phyloP scores from a whole-genome alignment of 1,139 yeast species.

The Candida sp. region DNA sequence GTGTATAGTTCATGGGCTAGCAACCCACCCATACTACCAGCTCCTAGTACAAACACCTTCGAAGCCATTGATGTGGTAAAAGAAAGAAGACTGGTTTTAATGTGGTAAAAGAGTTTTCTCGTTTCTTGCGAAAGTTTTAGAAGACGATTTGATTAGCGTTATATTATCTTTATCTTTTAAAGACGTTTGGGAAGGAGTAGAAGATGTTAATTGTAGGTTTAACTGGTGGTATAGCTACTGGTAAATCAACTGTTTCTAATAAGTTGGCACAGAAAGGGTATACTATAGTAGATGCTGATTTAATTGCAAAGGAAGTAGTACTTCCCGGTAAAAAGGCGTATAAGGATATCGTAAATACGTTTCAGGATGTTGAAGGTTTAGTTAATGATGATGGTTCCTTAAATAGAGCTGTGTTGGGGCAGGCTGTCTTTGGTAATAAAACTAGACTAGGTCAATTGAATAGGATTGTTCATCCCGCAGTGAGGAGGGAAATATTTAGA shows the following conservation, averaged over 20 bases:
- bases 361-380: conserved; percentile 56
- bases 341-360: conserved; percentile 57
- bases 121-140: too few species aligned
- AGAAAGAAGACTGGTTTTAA: not conserved
- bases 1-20: conserved; percentile 35
- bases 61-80: conserved; percentile 5
- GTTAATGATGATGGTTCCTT: conserved; percentile 49
- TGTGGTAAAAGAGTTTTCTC: not conserved
- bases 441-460: conserved; percentile 58
- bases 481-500: conserved; percentile 62
- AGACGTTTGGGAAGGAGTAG: not conserved
- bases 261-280: conserved; percentile 51
- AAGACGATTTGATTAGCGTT: not conserved
- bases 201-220: conserved; percentile 85
- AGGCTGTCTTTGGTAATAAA: conserved; percentile 68
- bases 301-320: conserved; percentile 82
- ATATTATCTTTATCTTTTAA: too few species aligned
- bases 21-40: conserved; percentile 42
- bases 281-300: conserved; percentile 83
- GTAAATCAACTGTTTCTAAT: conserved; percentile 86
- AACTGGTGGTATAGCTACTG: conserved; percentile 96
- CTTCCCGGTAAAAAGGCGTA: conserved; percentile 77
- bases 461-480: conserved; percentile 86
- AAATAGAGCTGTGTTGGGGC: conserved; percentile 74
- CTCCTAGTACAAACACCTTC: conserved; percentile 38